Percentiles rank a stretch among this genome's conserved stretches.
phyloP scores from a whole-genome alignment of 2,329 filamentous ascomycete species.

The Cryphonectria nitschkei region DNA sequence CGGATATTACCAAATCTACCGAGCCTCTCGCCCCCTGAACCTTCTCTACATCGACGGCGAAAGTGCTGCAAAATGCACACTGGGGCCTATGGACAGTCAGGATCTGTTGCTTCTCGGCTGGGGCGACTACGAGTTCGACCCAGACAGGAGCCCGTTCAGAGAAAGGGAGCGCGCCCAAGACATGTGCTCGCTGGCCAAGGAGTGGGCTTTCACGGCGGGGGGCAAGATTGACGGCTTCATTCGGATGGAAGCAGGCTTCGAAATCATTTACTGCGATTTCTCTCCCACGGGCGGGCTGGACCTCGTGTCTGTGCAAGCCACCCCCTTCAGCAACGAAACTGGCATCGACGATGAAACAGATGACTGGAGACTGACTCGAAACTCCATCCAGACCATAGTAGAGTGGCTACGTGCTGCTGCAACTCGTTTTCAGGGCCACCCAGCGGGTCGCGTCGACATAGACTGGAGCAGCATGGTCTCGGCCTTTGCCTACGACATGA shows the following conservation, averaged over 20 bases:
- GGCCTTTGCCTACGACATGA: conserved; percentile 53
- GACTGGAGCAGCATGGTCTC: conserved; percentile 57
- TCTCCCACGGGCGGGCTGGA: conserved; percentile 41
- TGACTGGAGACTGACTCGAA: background rate
- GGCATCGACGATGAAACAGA: conserved; percentile 26
- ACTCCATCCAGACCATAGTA: background rate
- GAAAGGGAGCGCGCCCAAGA: conserved; percentile 57
- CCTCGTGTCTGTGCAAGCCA: conserved; percentile 38
- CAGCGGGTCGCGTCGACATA: conserved; percentile 44
- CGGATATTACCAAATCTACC: conserved; percentile 71
- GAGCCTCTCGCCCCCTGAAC: conserved; percentile 58
- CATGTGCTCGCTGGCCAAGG: conserved; percentile 57
- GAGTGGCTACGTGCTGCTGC: conserved; percentile 47
- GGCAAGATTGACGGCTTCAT: conserved; percentile 62
- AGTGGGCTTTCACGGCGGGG: conserved; percentile 45
- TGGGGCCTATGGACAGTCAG: conserved; percentile 70
- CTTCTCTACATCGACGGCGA: conserved; percentile 73
- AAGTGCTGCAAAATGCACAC: conserved; percentile 65
- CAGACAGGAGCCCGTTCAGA: background rate
- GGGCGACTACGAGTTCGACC: background rate
- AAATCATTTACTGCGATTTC: conserved; percentile 71
- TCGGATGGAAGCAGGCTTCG: conserved; percentile 71
- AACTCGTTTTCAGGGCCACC: conserved; percentile 51
- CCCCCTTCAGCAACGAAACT: conserved; percentile 31
- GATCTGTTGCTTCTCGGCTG: conserved; percentile 56